Conservation (phyloP, 495 filamentous ascomycete species). For the Penicillium simplicissimum region DNA sequence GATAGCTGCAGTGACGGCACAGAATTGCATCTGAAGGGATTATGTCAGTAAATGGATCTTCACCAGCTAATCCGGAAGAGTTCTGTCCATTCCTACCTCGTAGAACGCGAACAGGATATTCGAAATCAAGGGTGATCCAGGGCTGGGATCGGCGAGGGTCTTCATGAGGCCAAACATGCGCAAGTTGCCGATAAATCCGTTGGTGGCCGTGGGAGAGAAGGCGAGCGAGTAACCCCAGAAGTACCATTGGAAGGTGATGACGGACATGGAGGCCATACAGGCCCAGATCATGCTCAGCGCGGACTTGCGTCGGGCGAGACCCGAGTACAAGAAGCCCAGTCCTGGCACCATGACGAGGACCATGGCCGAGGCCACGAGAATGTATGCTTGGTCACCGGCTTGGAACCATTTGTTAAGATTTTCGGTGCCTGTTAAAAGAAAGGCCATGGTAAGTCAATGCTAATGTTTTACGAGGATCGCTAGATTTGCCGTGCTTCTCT, state of each 20-base stretch:
- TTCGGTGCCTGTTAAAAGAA: slow-evolving; percentile 54
- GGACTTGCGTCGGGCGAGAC: slow-evolving; percentile 64
- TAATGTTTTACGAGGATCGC: too few relatives aligned
- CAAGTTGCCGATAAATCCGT: slow-evolving; percentile 67
- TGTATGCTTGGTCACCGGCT: slow-evolving; percentile 79
- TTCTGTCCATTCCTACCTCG: slow-evolving; percentile 33
- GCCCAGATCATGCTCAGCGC: slow-evolving; percentile 71
- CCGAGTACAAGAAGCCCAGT: slow-evolving; percentile 70
- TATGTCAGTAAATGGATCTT: not conserved
- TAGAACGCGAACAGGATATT: slow-evolving; percentile 67
- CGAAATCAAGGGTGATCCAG: slow-evolving; percentile 63
- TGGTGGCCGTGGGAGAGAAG: slow-evolving; percentile 62
- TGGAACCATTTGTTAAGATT: slow-evolving; percentile 89
- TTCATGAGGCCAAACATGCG: slow-evolving; percentile 67
- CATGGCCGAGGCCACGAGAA: slow-evolving; percentile 90
- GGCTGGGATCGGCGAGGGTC: slow-evolving; percentile 61
- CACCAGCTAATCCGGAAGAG: not conserved
- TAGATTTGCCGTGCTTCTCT: slow-evolving; percentile 2
- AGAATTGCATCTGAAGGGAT: slow-evolving; percentile 85
- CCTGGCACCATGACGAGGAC: slow-evolving; percentile 87
- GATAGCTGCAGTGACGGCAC: slow-evolving; percentile 87
- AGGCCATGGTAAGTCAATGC: not conserved
- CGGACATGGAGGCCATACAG: slow-evolving; percentile 63
- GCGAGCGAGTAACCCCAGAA: slow-evolving; percentile 76
- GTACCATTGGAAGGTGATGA: slow-evolving; percentile 74